Percentiles rank a stretch among this genome's conserved stretches.
Conservation (phyloP, 768 basidiomycete genomes). For the Tubosaeta brunneosetosa region DNA sequence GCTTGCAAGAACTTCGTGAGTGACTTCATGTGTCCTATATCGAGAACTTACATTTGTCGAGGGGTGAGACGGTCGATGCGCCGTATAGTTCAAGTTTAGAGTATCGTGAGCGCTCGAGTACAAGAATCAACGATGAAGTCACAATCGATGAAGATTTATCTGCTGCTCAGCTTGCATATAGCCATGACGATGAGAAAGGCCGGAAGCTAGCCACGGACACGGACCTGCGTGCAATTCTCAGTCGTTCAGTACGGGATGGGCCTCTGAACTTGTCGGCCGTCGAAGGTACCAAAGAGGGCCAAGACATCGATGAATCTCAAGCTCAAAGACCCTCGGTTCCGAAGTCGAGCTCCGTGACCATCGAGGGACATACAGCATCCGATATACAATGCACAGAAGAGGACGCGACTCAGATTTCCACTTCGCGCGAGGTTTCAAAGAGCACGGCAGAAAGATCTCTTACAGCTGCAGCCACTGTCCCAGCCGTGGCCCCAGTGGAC, state of each 20-base stretch:
- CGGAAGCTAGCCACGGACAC: neutral
- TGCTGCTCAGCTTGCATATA: neutral
- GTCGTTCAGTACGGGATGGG: neutral
- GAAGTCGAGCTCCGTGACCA: neutral
- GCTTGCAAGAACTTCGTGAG: constrained; percentile 1
- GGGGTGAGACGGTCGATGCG: neutral
- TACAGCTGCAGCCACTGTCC: neutral
- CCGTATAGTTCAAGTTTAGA: neutral
- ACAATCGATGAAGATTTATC: neutral
- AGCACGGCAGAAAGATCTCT: neutral
- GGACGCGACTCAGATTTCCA: neutral
- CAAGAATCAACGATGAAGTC: neutral
- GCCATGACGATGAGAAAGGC: neutral
- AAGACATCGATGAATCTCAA: neutral
- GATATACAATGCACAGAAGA: neutral
- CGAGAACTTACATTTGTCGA: neutral
- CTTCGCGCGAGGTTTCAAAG: neutral
- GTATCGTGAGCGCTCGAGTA: neutral
- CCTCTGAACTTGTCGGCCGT: neutral
- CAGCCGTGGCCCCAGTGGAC: neutral
- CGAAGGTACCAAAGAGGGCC: neutral
- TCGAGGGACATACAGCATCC: neutral
- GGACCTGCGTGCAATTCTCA: neutral
- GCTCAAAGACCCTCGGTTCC: neutral
- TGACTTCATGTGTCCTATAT: neutral